phyloP scores from a whole-genome alignment of 768 basidiomycete genomes.

The Thelephora aurantiotincta region DNA sequence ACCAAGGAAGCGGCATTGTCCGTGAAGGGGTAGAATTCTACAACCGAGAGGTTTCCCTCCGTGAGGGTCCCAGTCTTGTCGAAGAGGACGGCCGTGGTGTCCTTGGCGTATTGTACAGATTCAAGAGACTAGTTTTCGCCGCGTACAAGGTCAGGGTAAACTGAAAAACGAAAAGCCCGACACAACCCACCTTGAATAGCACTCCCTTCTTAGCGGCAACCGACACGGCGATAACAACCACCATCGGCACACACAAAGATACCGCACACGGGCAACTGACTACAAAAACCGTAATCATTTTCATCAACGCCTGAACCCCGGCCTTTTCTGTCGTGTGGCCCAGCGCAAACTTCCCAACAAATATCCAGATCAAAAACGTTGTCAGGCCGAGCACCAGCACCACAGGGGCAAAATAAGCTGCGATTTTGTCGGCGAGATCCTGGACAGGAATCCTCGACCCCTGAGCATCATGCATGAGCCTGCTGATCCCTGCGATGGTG shows the following conservation, averaged over 20 bases:
- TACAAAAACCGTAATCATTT: slow-evolving; percentile 35
- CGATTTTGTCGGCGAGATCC: slow-evolving; percentile 34
- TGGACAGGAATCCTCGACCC: slow-evolving; percentile 24
- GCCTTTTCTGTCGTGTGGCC: slow-evolving; percentile 14
- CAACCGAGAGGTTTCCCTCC: slow-evolving; percentile 24
- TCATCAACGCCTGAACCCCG: slow-evolving; percentile 26
- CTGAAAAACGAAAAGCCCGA: neutral
- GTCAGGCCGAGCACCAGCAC: slow-evolving; percentile 27
- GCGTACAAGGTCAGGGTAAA: neutral
- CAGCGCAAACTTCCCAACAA: slow-evolving; percentile 18
- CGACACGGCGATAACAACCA: slow-evolving; percentile 19
- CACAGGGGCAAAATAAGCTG: slow-evolving; percentile 33
- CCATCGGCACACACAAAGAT: slow-evolving; percentile 22
- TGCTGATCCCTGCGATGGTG: slow-evolving; percentile 23
- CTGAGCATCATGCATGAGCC: slow-evolving; percentile 22
- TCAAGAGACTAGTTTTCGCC: slow-evolving; percentile 3
- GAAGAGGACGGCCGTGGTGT: slow-evolving; percentile 31
- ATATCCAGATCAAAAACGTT: slow-evolving; percentile 23
- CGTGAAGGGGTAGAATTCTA: slow-evolving; percentile 16
- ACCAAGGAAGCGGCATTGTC: slow-evolving; percentile 7
- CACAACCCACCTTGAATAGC: slow-evolving; percentile 14
- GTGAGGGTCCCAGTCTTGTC: slow-evolving; percentile 54
- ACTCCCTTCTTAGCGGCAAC: slow-evolving; percentile 18
- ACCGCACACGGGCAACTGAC: slow-evolving; percentile 41
- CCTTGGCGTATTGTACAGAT: slow-evolving; percentile 9